Conservation (phyloP, 1,139 yeast genomes). For the Protomyces inundatus region DNA sequence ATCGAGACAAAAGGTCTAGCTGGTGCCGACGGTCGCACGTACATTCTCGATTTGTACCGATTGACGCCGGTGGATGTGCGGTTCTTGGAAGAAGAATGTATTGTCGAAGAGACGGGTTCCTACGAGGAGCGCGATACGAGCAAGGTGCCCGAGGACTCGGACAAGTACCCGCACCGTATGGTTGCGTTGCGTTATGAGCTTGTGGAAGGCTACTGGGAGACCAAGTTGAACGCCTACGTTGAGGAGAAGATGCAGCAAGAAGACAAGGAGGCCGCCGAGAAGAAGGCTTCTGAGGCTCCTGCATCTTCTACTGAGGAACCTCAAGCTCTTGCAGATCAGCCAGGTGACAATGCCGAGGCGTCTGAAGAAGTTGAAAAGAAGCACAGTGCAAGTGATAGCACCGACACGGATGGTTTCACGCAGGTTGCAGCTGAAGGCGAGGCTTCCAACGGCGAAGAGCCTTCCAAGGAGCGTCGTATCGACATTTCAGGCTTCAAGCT, state of each 20-base stretch:
- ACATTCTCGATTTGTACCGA: constrained; percentile 77
- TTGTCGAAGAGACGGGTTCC: not conserved
- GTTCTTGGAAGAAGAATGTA: constrained; percentile 51
- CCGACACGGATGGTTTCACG: constrained; percentile 13
- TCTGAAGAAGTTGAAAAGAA: not conserved
- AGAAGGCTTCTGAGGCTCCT: not conserved
- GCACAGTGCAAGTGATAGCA: not conserved
- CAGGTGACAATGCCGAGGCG: constrained; percentile 24
- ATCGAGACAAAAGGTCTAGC: constrained; percentile 76
- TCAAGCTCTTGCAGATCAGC: constrained; percentile 31
- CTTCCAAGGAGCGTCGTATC: constrained; percentile 27
- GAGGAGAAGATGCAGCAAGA: constrained; percentile 34
- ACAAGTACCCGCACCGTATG: constrained; percentile 72
- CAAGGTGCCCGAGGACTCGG: constrained; percentile 37
- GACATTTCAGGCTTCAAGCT: constrained; percentile 41
- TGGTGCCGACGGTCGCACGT: constrained; percentile 81
- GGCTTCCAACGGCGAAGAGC: constrained; percentile 7
- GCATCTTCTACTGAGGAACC: constrained; percentile 33
- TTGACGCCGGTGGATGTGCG: constrained; percentile 78
- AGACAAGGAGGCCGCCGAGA: constrained; percentile 1
- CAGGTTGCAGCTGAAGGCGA: constrained; percentile 10
- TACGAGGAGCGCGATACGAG: constrained; percentile 41
- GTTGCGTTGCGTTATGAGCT: constrained; percentile 80
- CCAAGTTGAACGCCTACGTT: constrained; percentile 54
- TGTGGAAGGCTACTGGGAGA: constrained; percentile 82